phyloP scores from a whole-genome alignment of 1,284 basidiomycete genomes.

The Boletellus dicymbophilus region DNA sequence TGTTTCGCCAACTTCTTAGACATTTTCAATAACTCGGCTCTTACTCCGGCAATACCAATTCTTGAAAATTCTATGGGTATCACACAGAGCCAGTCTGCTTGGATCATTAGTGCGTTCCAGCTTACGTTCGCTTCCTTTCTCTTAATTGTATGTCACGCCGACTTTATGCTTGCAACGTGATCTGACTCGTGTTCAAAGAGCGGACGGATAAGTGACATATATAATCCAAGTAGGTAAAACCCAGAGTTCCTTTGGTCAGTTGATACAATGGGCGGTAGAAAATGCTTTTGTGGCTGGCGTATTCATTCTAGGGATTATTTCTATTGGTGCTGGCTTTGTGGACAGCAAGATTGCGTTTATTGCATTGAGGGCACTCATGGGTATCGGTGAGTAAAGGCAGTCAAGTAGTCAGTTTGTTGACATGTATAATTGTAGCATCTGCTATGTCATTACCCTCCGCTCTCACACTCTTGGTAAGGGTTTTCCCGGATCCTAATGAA shows the following conservation, averaged over 20 bases:
- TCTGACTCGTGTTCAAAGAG: slow-evolving; percentile 25
- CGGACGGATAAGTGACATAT: slow-evolving; percentile 34
- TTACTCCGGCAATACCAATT: slow-evolving; percentile 45
- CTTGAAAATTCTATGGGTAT: slow-evolving; percentile 43
- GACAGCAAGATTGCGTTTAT: slow-evolving; percentile 43
- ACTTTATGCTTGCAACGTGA: slow-evolving; percentile 9
- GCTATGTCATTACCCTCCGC: slow-evolving; percentile 51
- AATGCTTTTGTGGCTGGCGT: slow-evolving; percentile 33
- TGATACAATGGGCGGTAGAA: slow-evolving; percentile 16
- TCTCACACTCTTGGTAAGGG: slow-evolving; percentile 44
- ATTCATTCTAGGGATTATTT: slow-evolving; percentile 38
- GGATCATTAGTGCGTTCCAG: slow-evolving; percentile 43
- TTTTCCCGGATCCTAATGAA: slow-evolving; percentile 45
- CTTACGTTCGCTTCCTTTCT: slow-evolving; percentile 46
- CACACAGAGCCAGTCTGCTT: slow-evolving; percentile 50
- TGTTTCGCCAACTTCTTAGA: slow-evolving; percentile 50
- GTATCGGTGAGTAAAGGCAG: slow-evolving; percentile 34
- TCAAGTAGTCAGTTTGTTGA: slow-evolving; percentile 1
- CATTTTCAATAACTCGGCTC: slow-evolving; percentile 48
- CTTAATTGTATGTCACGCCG: slow-evolving; percentile 35
- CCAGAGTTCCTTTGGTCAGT: not conserved
- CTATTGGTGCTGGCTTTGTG: slow-evolving; percentile 43
- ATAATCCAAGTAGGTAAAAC: slow-evolving; percentile 28
- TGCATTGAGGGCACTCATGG: slow-evolving; percentile 44
- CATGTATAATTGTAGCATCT: slow-evolving; percentile 33